Evolutionary conservation across 129 eudicot genomes (phyloP), one percentile per base, ranked within the genome.

Genomic region (Pseudognaphalium luteoalbum): DNA sequence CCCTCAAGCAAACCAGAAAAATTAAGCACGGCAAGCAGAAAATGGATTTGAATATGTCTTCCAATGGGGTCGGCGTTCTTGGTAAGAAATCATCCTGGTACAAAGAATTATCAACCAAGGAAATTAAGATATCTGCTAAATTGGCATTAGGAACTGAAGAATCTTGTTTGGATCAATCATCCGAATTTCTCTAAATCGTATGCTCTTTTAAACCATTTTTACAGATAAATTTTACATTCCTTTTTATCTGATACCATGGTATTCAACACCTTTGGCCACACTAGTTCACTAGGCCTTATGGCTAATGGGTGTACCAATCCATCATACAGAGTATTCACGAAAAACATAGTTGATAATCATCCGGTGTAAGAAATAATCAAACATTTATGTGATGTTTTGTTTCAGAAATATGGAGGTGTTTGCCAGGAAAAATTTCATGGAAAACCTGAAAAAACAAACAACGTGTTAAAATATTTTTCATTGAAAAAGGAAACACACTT

Each of bases 71-170:
- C 16, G 97, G 75, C 12, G 98, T 93, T 84, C 98, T 84, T 11
- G 98, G 97, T 80, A 93, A 87, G 82, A 90, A 93, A 84, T 90
- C 97, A 82, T 93, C 98, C 98, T 92, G 87, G 87, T 2, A 70
- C 66, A 76, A 66, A 61, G 0, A 59, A 5, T 59, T 21, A 59
- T 59, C 1, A 9, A 39, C 47, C 2, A 61, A 61, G 62, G 22
- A 57, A n/a, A 57, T 1, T 57, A 57, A 5, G 62, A 57, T 57
- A 7, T 57, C 4, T 1, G 62, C 62, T 19, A 7, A 54, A 57
- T 6, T n/a, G 25, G 22, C 28, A 57, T 57, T 19, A 57, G 59
- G 17, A 4, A n/a, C 22, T 12, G 59, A 54, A 15, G 17, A 19
- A 54, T 54, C 20, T 17, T 17, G 22, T 17, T 0, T 19, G 3